Conservation (phyloP, 805 yeast species). For the Metschnikowia bowlesiae region DNA sequence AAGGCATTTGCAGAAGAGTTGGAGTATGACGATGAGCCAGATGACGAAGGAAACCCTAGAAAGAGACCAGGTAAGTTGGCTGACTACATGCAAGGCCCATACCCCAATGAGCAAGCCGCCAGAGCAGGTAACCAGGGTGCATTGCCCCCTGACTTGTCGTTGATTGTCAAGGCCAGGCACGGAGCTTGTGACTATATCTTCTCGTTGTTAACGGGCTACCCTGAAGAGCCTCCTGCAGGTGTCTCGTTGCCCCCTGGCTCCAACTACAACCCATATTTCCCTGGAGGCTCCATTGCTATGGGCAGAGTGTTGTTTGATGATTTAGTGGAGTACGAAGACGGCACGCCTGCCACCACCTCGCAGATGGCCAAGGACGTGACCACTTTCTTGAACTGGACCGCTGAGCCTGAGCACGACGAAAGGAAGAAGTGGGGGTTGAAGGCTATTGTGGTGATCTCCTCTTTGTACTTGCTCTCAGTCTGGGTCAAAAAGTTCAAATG, state of each 20-base stretch:
- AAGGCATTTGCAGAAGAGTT: slow-evolving; percentile 92
- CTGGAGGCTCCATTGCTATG: slow-evolving; percentile 99
- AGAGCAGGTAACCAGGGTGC: slow-evolving; percentile 99
- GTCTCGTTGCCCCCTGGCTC: slow-evolving; percentile 87
- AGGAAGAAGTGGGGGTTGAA: slow-evolving; percentile 95
- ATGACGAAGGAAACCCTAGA: slow-evolving; percentile 94
- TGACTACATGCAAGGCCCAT: slow-evolving; percentile 91
- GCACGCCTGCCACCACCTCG: slow-evolving; percentile 96
- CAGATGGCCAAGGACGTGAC: slow-evolving; percentile 99
- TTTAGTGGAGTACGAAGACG: slow-evolving; percentile 97
- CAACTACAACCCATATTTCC: slow-evolving; percentile 99
- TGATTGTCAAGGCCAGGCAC: slow-evolving; percentile 98
- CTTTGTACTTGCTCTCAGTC: slow-evolving; percentile 75
- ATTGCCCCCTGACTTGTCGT: slow-evolving; percentile 93
- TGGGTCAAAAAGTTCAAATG: slow-evolving; percentile 98
- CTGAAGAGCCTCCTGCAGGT: slow-evolving; percentile 99
- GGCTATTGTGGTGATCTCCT: slow-evolving; percentile 75
- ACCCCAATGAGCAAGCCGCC: slow-evolving; percentile 97
- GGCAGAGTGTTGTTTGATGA: slow-evolving; percentile 97
- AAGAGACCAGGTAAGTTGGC: slow-evolving; percentile 98
- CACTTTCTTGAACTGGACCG: slow-evolving; percentile 94
- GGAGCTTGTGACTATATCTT: slow-evolving; percentile 96
- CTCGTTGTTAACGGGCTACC: slow-evolving; percentile 94
- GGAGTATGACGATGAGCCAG: slow-evolving; percentile 96
- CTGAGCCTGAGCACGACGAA: slow-evolving; percentile 98